These are phyloP conservation scores for Batrachochytrium dendrobatidis DNA, from an alignment of 371 early-diverging fungal species.

Conservation along the genomic window DNA sequence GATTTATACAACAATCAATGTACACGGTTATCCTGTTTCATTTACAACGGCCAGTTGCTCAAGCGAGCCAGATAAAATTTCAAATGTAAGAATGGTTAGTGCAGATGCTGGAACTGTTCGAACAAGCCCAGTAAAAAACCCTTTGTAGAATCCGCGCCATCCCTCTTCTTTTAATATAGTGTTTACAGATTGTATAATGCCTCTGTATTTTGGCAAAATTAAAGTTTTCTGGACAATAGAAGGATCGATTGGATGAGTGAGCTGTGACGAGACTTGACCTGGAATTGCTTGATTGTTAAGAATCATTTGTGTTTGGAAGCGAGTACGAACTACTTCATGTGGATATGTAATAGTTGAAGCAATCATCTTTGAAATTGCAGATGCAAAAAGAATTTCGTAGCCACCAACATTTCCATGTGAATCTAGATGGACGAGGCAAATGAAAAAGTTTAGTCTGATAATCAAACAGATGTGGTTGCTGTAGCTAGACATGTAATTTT, in stretches of 20 bases:
- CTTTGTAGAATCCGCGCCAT: conserved; percentile 74
- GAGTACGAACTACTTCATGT: conserved; percentile 80
- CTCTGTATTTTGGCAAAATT: conserved; percentile 52
- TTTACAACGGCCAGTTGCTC: background rate
- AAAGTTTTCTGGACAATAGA: background rate
- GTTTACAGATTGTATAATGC: conserved; percentile 64
- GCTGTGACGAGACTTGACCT: conserved; percentile 3
- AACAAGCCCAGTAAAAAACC: conserved; percentile 77
- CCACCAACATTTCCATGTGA: conserved; percentile 15
- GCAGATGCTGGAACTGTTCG: conserved; percentile 86
- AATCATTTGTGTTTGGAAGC: conserved; percentile 70
- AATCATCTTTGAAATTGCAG: conserved; percentile 77
- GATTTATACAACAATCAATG: too few relatives aligned
- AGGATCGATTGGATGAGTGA: too few relatives aligned
- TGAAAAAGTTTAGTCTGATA: background rate
- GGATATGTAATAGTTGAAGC: conserved; percentile 87
- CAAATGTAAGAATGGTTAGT: conserved; percentile 82
- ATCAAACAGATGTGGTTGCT: background rate
- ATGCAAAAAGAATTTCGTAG: conserved; percentile 60
- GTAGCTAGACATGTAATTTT: background rate
- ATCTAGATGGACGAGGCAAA: background rate
- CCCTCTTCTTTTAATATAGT: conserved; percentile 75
- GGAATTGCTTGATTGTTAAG: background rate
- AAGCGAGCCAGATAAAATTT: conserved; percentile 36
- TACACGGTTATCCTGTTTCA: background rate